Conservation (phyloP, 768 basidiomycete species). For the Pleurotus salmoneostramineus region DNA sequence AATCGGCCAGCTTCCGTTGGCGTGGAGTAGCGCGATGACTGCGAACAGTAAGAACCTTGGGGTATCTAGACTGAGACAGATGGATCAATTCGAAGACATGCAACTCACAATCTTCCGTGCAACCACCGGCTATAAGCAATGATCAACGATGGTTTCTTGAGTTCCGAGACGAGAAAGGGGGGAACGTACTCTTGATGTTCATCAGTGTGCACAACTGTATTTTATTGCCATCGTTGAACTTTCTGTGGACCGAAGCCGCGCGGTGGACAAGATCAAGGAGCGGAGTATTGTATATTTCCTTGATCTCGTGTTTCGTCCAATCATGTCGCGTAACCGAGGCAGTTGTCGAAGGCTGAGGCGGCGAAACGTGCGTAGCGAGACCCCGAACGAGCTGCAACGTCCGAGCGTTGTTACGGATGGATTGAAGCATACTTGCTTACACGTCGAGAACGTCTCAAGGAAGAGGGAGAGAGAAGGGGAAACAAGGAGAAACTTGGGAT, state of each 20-base stretch:
- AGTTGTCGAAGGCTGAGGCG: conserved; percentile 18
- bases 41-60: conserved; percentile 93
- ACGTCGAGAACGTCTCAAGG: conserved; percentile 35
- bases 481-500: conserved; percentile 3
- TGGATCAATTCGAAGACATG: neutral
- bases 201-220: conserved; percentile 96
- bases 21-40: conserved; percentile 91
- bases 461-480: neutral
- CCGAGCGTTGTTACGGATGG: conserved; percentile 8
- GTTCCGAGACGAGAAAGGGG: conserved; percentile 18
- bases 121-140: conserved; percentile 73
- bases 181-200: conserved; percentile 91
- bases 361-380: conserved; percentile 60
- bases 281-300: conserved; percentile 80
- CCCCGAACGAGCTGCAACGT: conserved; percentile 34
- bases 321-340: conserved; percentile 43
- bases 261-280: conserved; percentile 87
- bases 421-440: conserved; percentile 12
- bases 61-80: conserved; percentile 8
- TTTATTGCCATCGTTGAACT: conserved; percentile 83
- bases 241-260: conserved; percentile 80
- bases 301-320: conserved; percentile 81
- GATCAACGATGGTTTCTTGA: neutral
- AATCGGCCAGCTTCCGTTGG: conserved; percentile 85
- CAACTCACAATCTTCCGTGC: conserved; percentile 86